phyloP scores from a whole-genome alignment of 805 yeast species.

The Spathaspora hagerdaliae region DNA sequence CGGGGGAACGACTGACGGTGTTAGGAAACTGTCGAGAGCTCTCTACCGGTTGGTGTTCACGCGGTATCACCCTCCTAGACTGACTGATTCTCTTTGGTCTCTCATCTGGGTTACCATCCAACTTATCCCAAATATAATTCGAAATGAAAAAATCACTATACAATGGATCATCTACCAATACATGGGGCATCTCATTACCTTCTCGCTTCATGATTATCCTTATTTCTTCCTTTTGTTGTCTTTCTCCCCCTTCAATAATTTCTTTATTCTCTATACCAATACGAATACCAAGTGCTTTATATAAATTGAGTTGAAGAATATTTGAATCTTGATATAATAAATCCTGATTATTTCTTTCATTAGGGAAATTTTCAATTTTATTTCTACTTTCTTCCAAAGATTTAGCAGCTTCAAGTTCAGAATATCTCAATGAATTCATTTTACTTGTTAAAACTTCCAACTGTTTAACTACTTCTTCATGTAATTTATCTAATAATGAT shows the following conservation, averaged over 20 bases:
- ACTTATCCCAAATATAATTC: conserved; percentile 74
- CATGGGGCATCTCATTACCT: conserved; percentile 41
- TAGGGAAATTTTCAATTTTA: conserved; percentile 23
- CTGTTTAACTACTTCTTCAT: conserved; percentile 49
- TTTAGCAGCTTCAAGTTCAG: conserved; percentile 32
- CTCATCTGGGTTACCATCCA: conserved; percentile 4
- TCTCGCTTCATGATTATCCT: conserved; percentile 25
- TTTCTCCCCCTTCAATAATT: conserved; percentile 3
- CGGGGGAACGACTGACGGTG: too few relatives aligned
- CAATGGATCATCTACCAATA: conserved; percentile 49
- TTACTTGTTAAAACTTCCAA: conserved; percentile 46
- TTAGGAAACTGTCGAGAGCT: too few relatives aligned
- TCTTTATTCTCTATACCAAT: conserved; percentile 28
- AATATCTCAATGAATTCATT: conserved; percentile 30
- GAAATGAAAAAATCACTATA: conserved; percentile 67
- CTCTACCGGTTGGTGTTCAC: too few relatives aligned
- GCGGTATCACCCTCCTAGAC: too few relatives aligned
- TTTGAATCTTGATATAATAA: conserved; percentile 29
- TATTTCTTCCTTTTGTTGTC: conserved; percentile 4
- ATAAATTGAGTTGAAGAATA: conserved; percentile 54
- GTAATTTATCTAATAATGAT: conserved; percentile 34
- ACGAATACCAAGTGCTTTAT: conserved; percentile 55
- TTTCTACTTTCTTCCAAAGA: conserved; percentile 34
- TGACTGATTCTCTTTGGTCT: too few relatives aligned
- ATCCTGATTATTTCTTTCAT: conserved; percentile 12